phyloP scores from a whole-genome alignment of 176 grass and related monocot genomes.

The Stipa capillata region DNA sequence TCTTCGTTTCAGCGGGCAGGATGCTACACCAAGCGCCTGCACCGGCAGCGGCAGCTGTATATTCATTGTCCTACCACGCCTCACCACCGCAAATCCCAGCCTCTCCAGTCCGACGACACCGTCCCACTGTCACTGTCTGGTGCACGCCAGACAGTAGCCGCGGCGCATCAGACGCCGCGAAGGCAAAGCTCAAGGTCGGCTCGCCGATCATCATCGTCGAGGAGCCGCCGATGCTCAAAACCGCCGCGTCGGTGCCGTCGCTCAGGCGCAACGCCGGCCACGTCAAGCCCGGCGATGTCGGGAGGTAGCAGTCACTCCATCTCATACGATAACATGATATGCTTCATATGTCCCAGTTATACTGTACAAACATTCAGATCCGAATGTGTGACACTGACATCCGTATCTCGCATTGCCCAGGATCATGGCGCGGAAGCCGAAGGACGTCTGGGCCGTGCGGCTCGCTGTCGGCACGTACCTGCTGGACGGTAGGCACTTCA shows the following conservation, averaged over 20 bases:
- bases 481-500: slow-evolving; percentile 73
- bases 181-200: slow-evolving; percentile 42
- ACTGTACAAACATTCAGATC: not conserved
- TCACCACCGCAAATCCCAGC: not conserved
- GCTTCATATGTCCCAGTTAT: not conserved
- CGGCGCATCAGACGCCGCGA: not conserved
- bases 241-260: slow-evolving; percentile 67
- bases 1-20: not conserved
- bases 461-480: slow-evolving; percentile 63
- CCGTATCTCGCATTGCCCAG: not conserved
- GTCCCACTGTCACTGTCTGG: not conserved
- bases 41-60: not conserved
- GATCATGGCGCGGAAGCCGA: slow-evolving; percentile 69
- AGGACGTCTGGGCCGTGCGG: slow-evolving; percentile 89
- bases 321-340: not conserved
- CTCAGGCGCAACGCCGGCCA: slow-evolving; percentile 52
- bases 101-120: not conserved
- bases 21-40: not conserved
- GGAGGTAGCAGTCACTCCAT: slow-evolving; percentile 28
- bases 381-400: not conserved
- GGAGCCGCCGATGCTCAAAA: slow-evolving; percentile 65
- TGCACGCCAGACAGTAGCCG: not conserved
- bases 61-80: not conserved
- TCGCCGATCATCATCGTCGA: slow-evolving; percentile 57
- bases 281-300: slow-evolving; percentile 73